These are phyloP conservation scores for Isoetes taiwanensis DNA, from an alignment of 75 land plant species.

Conservation along the genomic window DNA sequence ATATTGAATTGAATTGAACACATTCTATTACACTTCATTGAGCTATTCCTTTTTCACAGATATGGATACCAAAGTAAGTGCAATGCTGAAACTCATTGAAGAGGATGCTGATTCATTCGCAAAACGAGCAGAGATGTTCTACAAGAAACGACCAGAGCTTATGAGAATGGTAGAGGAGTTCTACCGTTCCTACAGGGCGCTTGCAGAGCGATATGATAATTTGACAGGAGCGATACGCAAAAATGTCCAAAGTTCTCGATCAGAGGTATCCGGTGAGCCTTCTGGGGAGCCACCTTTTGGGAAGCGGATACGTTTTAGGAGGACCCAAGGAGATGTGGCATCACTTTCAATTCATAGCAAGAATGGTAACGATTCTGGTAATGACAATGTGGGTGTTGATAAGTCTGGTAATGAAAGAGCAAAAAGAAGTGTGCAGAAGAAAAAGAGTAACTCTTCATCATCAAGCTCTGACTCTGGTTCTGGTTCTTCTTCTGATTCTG, in stretches of 20 bases:
- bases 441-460: neutral
- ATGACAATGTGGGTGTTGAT: neutral
- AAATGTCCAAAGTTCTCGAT: too few species aligned
- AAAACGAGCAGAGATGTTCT: slow-evolving; percentile 71
- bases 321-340: neutral
- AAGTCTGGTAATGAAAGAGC: neutral
- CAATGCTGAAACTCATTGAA: slow-evolving; percentile 61
- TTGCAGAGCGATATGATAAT: slow-evolving; percentile 71
- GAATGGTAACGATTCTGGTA: slow-evolving; percentile 19
- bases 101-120: slow-evolving; percentile 82
- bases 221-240: slow-evolving; percentile 48
- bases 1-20: neutral
- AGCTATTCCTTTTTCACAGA: slow-evolving; percentile 26
- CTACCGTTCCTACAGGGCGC: slow-evolving; percentile 51
- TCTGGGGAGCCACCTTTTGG: neutral
- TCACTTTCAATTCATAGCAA: slow-evolving; percentile 7
- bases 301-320: neutral
- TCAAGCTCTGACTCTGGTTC: neutral
- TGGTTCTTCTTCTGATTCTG: neutral
- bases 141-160: slow-evolving; percentile 59
- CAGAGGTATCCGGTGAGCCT: too few species aligned
- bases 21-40: slow-evolving; percentile 2
- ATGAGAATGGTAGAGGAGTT: slow-evolving; percentile 50
- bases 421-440: neutral
- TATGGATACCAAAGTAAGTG: slow-evolving; percentile 44